Conservation (phyloP, 2,329 filamentous ascomycete genomes). For the Alternaria viburni region DNA sequence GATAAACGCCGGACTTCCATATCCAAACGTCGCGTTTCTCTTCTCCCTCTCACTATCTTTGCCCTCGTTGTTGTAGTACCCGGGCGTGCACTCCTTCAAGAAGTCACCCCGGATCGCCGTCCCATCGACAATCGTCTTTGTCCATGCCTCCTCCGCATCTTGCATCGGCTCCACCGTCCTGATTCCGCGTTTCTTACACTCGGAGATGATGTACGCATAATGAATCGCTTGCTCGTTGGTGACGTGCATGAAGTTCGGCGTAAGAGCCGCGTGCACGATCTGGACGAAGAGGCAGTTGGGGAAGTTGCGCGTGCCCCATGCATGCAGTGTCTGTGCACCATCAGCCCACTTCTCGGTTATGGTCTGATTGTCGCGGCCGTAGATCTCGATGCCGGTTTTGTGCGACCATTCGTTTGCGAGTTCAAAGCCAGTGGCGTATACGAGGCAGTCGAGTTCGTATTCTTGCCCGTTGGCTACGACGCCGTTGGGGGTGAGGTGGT, state of each 20-base stretch:
- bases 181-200: constrained; percentile 39
- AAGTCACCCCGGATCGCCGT: constrained; percentile 50
- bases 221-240: constrained; percentile 47
- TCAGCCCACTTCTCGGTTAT: constrained; percentile 57
- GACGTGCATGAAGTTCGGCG: constrained; percentile 36
- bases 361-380: constrained; percentile 53
- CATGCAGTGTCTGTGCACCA: constrained; percentile 61
- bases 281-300: constrained; percentile 61
- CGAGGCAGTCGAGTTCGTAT: constrained; percentile 57
- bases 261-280: constrained; percentile 27
- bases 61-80: constrained; percentile 56
- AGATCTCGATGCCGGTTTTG: constrained; percentile 47
- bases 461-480: constrained; percentile 57
- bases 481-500: constrained; percentile 47
- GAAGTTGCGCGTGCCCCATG: constrained; percentile 56
- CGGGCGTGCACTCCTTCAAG: constrained; percentile 60
- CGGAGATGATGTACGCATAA: constrained; percentile 53
- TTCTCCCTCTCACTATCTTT: constrained; percentile 4
- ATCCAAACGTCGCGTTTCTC: constrained; percentile 33
- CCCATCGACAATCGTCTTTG: constrained; percentile 50
- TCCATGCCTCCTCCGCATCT: constrained; percentile 59
- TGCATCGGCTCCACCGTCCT: constrained; percentile 53
- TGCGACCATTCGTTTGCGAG: constrained; percentile 37
- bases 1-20: constrained; percentile 40
- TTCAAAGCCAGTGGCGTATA: constrained; percentile 57